These are phyloP conservation scores for Boletus vinaceobasis DNA, from an alignment of 768 basidiomycete species.

Conservation along the genomic window DNA sequence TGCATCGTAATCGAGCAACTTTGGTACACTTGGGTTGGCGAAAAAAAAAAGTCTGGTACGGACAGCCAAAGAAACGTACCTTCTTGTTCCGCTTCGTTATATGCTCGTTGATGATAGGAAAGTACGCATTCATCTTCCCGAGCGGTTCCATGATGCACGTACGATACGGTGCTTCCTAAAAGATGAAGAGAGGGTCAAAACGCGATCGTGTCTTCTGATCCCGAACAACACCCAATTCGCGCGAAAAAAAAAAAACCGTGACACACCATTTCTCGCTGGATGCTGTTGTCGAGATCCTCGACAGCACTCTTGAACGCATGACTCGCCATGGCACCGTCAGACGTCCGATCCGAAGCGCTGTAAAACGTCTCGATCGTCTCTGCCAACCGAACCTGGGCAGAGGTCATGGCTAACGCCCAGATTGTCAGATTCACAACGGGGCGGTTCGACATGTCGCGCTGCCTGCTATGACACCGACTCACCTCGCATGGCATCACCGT, in stretches of 20 bases:
- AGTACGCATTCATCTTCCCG: conserved; percentile 95
- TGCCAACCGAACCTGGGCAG: conserved; percentile 88
- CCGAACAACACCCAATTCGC: neutral
- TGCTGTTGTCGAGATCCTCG: conserved; percentile 85
- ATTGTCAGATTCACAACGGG: neutral
- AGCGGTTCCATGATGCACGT: conserved; percentile 94
- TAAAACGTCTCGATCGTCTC: conserved; percentile 95
- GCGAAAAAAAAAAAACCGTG: neutral
- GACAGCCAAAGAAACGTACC: conserved; percentile 40
- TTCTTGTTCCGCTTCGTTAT: conserved; percentile 96
- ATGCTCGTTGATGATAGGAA: conserved; percentile 89
- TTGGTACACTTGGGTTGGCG: neutral
- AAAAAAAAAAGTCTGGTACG: neutral
- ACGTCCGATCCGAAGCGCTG: conserved; percentile 73
- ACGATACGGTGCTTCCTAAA: conserved; percentile 88
- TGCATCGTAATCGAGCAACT: conserved; percentile 95
- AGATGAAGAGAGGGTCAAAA: neutral
- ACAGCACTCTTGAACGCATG: conserved; percentile 95
- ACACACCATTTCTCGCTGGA: conserved; percentile 81
- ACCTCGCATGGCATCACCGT: conserved; percentile 94
- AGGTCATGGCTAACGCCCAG: conserved; percentile 72
- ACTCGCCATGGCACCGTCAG: conserved; percentile 94
- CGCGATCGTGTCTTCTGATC: neutral
- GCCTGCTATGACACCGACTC: conserved; percentile 19
- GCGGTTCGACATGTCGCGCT: neutral